Base-by-base conservation (phyloP, 169 alveolate species). In the Plasmodium cynomolgi region DNA sequence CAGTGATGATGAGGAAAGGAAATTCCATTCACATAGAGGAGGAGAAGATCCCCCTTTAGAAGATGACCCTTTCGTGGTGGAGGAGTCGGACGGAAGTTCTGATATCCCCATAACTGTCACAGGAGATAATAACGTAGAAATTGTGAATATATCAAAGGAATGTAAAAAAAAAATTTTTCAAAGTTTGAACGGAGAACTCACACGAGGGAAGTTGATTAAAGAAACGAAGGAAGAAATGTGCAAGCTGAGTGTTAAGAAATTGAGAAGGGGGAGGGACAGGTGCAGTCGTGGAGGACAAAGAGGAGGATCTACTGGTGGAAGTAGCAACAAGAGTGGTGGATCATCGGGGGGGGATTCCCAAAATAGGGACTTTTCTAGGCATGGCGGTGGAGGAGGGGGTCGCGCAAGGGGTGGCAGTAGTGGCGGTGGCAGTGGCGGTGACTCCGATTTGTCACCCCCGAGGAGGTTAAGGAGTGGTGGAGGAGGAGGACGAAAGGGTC, bases 71-170 rank as follows among this genome's bases (percentile, higher is more conserved):
- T 37, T n/a, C 2, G 1, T 37, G n/a, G 31, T 11, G 44, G 23
- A 8, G 20, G 82, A 58, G 23, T 88, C 94, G 20, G 90, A 88
- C 72, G 23, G 23, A 56, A 79, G 82, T 29, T 88, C 94, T 23
- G 94, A 88, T 13, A n/a, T 88, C n/a, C 94, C 88, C 17, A 79
- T 88, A 23, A 62, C 83, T 1, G n/a, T 88, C 47, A 88, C 75
- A 3, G 75, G 71, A 23, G 50, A 37, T 3, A 37, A 88, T 11
- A 80, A 74, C 2, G 54, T 58, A 86, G 88, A 88, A 23, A 58
- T 88, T 15, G 41, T 79, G 47, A 62, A 88, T 26, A 6, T 88
- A 62, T 88, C 94, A 11, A 79, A 80, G 33, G 77, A 88, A 88
- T 54, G 81, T n/a, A 88, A 88, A 77, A 88, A 88, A 77, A 80